Percentiles rank a stretch among this genome's conserved stretches.
These are phyloP conservation scores for Candida sonorensis DNA, from an alignment of 805 yeast genomes.

Conservation along the genomic window DNA sequence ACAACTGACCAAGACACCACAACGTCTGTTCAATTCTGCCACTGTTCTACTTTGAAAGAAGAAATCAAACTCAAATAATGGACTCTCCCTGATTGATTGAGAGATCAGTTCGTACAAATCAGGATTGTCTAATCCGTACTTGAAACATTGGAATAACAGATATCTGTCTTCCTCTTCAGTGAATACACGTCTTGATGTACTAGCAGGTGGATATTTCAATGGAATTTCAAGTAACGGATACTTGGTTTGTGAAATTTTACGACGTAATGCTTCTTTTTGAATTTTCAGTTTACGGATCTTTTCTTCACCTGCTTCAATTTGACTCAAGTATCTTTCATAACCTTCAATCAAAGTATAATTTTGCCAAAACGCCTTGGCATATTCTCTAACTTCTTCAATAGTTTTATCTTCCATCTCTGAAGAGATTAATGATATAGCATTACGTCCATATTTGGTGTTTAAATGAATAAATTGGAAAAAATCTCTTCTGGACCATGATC, in stretches of 20 bases:
- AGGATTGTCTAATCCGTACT: constrained; percentile 72
- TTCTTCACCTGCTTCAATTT: constrained; percentile 88
- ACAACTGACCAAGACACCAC: constrained; percentile 69
- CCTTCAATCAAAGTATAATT: constrained; percentile 78
- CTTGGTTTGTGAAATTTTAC: constrained; percentile 61
- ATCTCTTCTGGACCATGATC: constrained; percentile 83
- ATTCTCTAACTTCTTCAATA: constrained; percentile 68
- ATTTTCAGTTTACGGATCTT: constrained; percentile 53
- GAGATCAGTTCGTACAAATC: constrained; percentile 75
- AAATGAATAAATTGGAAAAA: constrained; percentile 73
- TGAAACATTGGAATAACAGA: constrained; percentile 69
- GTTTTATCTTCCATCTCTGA: constrained; percentile 78
- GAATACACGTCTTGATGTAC: constrained; percentile 55
- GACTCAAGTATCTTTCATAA: constrained; percentile 72
- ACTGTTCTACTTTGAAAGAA: constrained; percentile 76
- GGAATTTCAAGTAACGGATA: constrained; percentile 71
- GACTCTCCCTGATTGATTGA: constrained; percentile 64
- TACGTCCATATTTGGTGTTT: constrained; percentile 76
- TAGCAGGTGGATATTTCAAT: constrained; percentile 59
- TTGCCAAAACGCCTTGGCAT: constrained; percentile 77
- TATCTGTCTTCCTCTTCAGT: constrained; percentile 90
- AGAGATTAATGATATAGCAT: constrained; percentile 63
- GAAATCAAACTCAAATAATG: constrained; percentile 81
- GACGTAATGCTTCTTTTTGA: constrained; percentile 74
- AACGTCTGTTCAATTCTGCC: constrained; percentile 73